A percentile compares a stretch with the other conserved stretches of the same genome.
Conservation (phyloP, 2,329 filamentous ascomycete genomes). For the Sordariomycetes sp. region DNA sequence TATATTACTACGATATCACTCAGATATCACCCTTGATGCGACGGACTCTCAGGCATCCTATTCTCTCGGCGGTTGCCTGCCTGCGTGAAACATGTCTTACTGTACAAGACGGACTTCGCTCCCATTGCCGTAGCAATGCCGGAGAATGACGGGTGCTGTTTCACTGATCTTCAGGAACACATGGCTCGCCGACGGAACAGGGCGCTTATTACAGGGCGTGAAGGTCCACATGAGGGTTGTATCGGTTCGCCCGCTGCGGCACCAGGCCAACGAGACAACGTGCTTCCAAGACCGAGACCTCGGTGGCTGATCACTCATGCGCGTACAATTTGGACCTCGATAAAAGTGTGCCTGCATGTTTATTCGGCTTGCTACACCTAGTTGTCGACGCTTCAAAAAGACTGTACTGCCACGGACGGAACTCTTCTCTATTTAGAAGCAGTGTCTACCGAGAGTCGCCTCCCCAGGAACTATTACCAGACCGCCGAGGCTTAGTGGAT, state of each 20-base stretch:
- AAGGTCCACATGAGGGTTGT: not conserved
- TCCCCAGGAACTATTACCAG: not conserved
- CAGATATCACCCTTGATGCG: too few species aligned
- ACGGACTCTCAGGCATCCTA: too few species aligned
- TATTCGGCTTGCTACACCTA: not conserved
- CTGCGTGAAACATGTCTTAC: not conserved
- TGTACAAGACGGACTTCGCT: not conserved
- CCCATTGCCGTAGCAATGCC: not conserved
- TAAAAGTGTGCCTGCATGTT: not conserved
- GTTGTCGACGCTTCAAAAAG: not conserved
- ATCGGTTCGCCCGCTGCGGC: not conserved
- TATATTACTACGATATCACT: too few species aligned
- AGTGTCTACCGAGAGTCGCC: not conserved
- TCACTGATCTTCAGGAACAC: not conserved
- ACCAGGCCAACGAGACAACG: not conserved
- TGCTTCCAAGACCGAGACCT: not conserved
- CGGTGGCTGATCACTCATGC: not conserved
- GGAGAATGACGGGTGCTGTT: not conserved
- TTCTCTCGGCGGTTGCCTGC: too few species aligned
- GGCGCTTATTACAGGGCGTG: not conserved
- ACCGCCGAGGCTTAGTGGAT: not conserved
- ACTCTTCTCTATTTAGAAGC: not conserved
- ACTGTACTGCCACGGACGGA: not conserved
- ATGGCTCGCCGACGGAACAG: not conserved
- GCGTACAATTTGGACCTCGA: not conserved